phyloP scores from a whole-genome alignment of 257 asterid species.

The Solanum piurae region DNA sequence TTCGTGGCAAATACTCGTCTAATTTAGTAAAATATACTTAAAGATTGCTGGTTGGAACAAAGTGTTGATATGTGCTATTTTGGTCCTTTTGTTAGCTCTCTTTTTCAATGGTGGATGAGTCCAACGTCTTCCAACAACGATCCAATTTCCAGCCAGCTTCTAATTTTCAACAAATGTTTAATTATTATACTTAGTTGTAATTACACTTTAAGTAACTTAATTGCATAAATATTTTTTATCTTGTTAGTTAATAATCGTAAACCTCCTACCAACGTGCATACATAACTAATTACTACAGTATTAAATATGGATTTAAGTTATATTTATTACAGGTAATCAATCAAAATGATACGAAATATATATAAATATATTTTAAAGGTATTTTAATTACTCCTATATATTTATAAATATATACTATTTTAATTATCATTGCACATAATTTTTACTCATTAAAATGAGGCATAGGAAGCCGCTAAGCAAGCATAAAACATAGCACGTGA shows the following conservation, averaged over 20 bases:
- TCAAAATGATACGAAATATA: no score
- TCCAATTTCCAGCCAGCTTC: slow-evolving; percentile 30
- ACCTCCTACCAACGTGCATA: neutral
- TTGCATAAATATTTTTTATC: no score
- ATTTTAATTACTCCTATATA: neutral
- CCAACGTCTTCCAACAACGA: neutral
- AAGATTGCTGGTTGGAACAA: no score
- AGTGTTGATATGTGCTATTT: neutral
- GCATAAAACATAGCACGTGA: neutral
- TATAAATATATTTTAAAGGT: no score
- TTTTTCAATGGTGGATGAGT: neutral
- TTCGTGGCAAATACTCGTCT: neutral
- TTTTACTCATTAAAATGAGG: neutral
- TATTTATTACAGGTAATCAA: neutral
- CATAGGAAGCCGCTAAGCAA: neutral
- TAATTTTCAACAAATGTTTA: neutral
- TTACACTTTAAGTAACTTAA: neutral
- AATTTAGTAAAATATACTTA: no score
- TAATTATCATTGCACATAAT: neutral
- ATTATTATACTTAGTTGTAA: neutral
- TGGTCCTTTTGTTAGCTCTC: neutral
- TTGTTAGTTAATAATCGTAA: no score
- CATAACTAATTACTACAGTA: neutral
- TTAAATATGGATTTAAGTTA: neutral
- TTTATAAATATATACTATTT: neutral